Base-by-base conservation (phyloP, 1,284 basidiomycete genomes). In the Bjerkandera adusta region DNA sequence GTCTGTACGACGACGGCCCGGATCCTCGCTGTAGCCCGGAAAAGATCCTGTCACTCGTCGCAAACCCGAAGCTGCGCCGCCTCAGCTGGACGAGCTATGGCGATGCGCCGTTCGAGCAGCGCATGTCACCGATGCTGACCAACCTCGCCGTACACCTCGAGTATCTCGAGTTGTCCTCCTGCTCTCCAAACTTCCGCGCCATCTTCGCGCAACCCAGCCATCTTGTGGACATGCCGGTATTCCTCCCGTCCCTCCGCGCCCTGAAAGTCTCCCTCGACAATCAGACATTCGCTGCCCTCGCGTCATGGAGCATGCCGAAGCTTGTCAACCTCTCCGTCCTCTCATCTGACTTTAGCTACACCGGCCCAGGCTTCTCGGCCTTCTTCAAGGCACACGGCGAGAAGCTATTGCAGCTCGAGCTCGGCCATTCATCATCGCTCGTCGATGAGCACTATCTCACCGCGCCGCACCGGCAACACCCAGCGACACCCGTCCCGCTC, bases 61-160 rank as follows among this genome's bases (percentile, higher is more conserved):
- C 78, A 12, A 76, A 73, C 35, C 77, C 78, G 3, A 68, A 71
- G 45, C 75, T 88, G 26, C 72, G 77, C 12, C 68, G 78, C 26
- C 67, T 87, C 16, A 79, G 76, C 20, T 85, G 82, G 75, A 87
- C 83, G 33, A 83, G 78, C 57, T 86, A 87, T 54, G 82, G 81
- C 52, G 79, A 85, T 47, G 68, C 77, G 1, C 73, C 75, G 0
- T 81, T 84, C 50, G 78, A 79, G 42, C 67, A 74, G 15, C 73
- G 77, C 18, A 73, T 83, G 59, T 72, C 74, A 1, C 77, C 78
- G 1, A 69, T 77, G 24, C 69, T 82, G 36, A 66, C 67, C 37
- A 73, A 71, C 46, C 70, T 73, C 1, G 76, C 77, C 1, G 70
- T 65, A 4, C 67, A 65, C n/a, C 62, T 76, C 7, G 74, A 76